Evolutionary conservation across 2,329 filamentous ascomycete species (phyloP), one percentile per base, ranked within the genome.

Genomic region (Magnaporthales sp.): DNA sequence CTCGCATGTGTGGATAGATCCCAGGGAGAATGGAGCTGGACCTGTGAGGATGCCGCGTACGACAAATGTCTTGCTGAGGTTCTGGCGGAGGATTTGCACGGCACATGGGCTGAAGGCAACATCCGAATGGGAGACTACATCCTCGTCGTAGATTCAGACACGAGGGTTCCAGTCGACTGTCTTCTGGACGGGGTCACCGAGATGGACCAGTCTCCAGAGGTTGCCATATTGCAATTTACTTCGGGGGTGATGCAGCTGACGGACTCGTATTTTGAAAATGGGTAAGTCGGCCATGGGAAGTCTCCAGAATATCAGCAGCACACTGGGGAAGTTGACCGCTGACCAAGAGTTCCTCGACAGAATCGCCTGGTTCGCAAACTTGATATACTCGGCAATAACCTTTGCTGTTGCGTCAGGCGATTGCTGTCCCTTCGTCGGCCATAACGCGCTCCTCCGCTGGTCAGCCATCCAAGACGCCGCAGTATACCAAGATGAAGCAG

Each of bases 121-220:
- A 89, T 96, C 71, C 91, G 92, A 65, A 81, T 96, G 26, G 92
- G 92, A 67, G 92, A 96, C 77, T 93, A 93, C 76, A 91, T 93
- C 68, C 80, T 91, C 31, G 79, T 93, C 68, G 90, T 92, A 73
- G 90, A 92, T 78, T 92, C 90, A 1, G 90, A 93, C 76, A 93
- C 90, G 31, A 89, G 90, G 76, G 90, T 93, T 2, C 91, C 91
- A 1, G 79, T 83, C 54, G 91, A 93, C 75, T 94, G 91, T 73
- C 81, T 94, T 68, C 81, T 93, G 7, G 91, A 93, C 72, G 90
- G 89, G 58, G 90, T 91, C 62, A 91, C 88, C 64, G 91, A 94
- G 73, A 92, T 93, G 90, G 89, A 93, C 73, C 87, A 89, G 73
- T 91, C 87, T 2, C 90, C 89, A 2, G 87, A 93, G 70, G 90